These are phyloP conservation scores for Sclerotinia glacialis DNA, from an alignment of 2,329 filamentous ascomycete species.

Conservation along the genomic window DNA sequence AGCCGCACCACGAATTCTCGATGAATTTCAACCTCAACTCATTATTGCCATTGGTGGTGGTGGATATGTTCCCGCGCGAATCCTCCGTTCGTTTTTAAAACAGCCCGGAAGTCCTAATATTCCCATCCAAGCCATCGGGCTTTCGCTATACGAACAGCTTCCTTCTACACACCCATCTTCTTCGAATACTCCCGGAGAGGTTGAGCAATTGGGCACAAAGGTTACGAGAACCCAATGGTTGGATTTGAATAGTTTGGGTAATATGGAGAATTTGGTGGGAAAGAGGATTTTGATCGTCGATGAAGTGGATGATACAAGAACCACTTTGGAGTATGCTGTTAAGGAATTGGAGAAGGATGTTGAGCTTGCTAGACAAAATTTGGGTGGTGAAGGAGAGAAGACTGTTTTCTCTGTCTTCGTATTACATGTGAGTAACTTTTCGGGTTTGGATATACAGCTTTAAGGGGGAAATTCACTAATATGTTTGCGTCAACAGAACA, in stretches of 20 bases:
- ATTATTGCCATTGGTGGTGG: conserved; percentile 98
- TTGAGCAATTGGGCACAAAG: conserved; percentile 80
- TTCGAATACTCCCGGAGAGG: conserved; percentile 43
- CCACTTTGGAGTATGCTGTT: conserved; percentile 90
- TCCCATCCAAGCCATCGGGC: conserved; percentile 96
- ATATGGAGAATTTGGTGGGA: conserved; percentile 85
- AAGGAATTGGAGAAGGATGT: conserved; percentile 95
- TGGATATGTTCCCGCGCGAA: conserved; percentile 94
- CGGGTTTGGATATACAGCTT: neutral
- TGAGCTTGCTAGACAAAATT: conserved; percentile 69
- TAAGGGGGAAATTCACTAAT: neutral
- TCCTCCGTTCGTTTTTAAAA: conserved; percentile 97
- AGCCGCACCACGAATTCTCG: conserved; percentile 75
- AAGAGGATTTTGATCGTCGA: conserved; percentile 92
- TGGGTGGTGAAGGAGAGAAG: conserved; percentile 69
- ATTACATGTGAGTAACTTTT: conserved; percentile 62
- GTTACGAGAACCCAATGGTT: conserved; percentile 99
- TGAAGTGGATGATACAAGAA: conserved; percentile 93
- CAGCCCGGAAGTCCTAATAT: conserved; percentile 84
- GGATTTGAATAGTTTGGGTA: conserved; percentile 75
- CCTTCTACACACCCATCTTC: conserved; percentile 53
- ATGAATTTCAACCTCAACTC: conserved; percentile 85
- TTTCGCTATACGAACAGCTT: conserved; percentile 92
- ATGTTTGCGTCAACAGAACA: conserved; percentile 61
- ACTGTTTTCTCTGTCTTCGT: conserved; percentile 95